Evolutionary conservation across 2,329 filamentous ascomycete genomes (phyloP).

Genomic region (Phialophora tarda): DNA sequence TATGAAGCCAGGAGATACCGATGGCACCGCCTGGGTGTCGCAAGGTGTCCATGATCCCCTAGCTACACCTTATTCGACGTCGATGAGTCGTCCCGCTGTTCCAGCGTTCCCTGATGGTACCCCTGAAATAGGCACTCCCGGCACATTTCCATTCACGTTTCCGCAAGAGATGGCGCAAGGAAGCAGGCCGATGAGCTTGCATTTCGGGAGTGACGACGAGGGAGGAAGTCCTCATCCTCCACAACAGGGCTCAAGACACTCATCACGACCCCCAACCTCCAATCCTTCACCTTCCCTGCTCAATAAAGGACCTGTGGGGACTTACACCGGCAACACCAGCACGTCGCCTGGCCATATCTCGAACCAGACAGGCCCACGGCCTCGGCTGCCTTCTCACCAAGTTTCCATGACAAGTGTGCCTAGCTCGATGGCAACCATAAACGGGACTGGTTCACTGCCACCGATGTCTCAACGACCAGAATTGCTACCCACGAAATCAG

Average conservation of each 20-base stretch:
- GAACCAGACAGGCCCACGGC: constrained; percentile 21
- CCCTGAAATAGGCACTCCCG: constrained; percentile 35
- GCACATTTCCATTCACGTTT: constrained; percentile 37
- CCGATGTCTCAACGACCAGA: constrained; percentile 27
- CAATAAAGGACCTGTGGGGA: constrained; percentile 33
- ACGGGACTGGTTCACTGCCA: constrained; percentile 12
- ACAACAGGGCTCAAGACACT: constrained; percentile 34
- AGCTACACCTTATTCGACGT: constrained; percentile 34
- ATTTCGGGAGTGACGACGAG: constrained; percentile 41
- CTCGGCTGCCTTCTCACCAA: constrained; percentile 33
- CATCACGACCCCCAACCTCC: constrained; percentile 39
- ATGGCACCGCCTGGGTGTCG: constrained; percentile 28
- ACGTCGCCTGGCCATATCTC: constrained; percentile 26
- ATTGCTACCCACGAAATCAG: constrained; percentile 26
- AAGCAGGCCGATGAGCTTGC: constrained; percentile 37
- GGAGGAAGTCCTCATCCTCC: constrained; percentile 35
- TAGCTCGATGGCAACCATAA: constrained; percentile 18
- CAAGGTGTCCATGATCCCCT: constrained; percentile 34
- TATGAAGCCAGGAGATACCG: constrained; percentile 26
- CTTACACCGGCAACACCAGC: constrained; percentile 20
- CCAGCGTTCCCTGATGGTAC: constrained; percentile 35
- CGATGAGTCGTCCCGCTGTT: constrained; percentile 35
- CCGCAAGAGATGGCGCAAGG: constrained; percentile 33
- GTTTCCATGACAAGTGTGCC: constrained; percentile 32
- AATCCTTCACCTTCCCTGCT: constrained; percentile 38